Conservation (phyloP, 805 yeast genomes). For the Nakazawaea populi region DNA sequence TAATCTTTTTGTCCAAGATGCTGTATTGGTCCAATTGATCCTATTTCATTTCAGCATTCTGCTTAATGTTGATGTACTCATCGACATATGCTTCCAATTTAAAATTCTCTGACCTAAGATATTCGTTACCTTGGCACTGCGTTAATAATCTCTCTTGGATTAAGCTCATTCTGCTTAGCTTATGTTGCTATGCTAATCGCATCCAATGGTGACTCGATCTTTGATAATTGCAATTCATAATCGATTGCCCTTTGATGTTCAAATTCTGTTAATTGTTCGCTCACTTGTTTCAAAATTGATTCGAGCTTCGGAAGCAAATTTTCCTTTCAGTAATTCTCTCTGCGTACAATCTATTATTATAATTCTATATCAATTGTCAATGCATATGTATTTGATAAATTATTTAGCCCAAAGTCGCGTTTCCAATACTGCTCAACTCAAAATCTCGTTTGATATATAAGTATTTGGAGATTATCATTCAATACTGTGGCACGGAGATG, state of each 20-base stretch:
- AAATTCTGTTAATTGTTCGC: not conserved
- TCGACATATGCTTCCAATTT: not conserved
- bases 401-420: no score
- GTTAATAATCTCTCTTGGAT: not conserved
- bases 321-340: not conserved
- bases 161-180: not conserved
- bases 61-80: not conserved
- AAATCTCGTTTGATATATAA: no score
- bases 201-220: not conserved
- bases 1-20: not conserved
- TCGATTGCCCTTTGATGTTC: not conserved
- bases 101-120: not conserved
- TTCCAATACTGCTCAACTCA: no score
- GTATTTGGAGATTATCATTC: no score
- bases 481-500: no score
- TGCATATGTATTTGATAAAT: no score
- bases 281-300: not conserved
- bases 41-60: no score
- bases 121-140: not conserved
- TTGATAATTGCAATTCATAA: not conserved
- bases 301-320: not conserved
- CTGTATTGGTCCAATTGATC: not conserved
- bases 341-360: not conserved
- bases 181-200: not conserved
- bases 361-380: conserved; percentile 5